phyloP scores from a whole-genome alignment of 225 moss, liverwort and hornwort species.

The Thuidium tamariscinum region DNA sequence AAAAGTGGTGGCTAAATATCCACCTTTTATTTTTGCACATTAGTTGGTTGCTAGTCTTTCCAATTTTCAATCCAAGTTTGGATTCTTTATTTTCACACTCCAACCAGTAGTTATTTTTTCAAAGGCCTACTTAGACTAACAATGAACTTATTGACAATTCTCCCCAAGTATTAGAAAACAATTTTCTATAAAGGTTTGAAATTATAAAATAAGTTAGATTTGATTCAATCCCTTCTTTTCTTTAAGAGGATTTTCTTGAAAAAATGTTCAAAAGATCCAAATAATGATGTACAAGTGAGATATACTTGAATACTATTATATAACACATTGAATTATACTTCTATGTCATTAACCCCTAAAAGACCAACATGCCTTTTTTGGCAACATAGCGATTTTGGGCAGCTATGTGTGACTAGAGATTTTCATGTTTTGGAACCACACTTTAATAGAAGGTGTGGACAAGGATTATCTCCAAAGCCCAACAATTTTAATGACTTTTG shows the following conservation, averaged over 20 bases:
- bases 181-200: neutral
- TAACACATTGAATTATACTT: rapidly evolving
- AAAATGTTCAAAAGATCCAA: neutral
- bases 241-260: neutral
- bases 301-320: neutral
- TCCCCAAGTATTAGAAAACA: rapidly evolving
- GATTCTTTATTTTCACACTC: neutral
- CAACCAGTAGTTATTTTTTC: rapidly evolving
- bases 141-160: rapidly evolving
- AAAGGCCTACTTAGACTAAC: rapidly evolving
- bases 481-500: too few species aligned
- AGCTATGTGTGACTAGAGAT: too few species aligned
- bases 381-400: too few species aligned
- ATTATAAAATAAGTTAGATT: neutral
- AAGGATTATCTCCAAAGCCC: too few species aligned
- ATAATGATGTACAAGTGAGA: neutral
- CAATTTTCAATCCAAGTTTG: rapidly evolving
- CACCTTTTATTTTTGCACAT: neutral
- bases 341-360: neutral
- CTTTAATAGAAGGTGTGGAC: too few species aligned
- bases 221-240: neutral
- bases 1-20: neutral
- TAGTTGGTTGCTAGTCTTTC: rapidly evolving
- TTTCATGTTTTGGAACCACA: too few species aligned
- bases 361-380: too few species aligned